These are phyloP conservation scores for Leonotis leonurus DNA, from an alignment of 257 asterid species.

Conservation along the genomic window DNA sequence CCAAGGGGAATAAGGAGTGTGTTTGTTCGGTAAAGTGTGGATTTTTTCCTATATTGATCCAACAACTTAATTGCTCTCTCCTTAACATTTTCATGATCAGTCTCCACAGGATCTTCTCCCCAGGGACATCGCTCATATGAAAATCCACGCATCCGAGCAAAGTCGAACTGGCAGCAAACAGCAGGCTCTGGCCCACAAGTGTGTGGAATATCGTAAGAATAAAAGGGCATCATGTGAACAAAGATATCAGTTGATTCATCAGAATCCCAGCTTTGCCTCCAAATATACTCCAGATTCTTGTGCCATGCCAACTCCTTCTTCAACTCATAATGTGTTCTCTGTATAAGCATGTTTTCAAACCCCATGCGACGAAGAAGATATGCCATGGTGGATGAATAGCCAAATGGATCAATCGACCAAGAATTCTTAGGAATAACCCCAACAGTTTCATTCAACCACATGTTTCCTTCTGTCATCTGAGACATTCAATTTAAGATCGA, in stretches of 20 bases:
- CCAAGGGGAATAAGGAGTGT: slow-evolving; percentile 97
- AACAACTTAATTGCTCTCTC: slow-evolving; percentile 74
- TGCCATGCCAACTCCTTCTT: slow-evolving; percentile 81
- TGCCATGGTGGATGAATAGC: slow-evolving; percentile 97
- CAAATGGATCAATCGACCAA: slow-evolving; percentile 97
- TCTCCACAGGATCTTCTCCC: slow-evolving; percentile 88
- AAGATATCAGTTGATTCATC: slow-evolving; percentile 94
- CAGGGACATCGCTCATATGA: slow-evolving; percentile 90
- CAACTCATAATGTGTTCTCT: slow-evolving; percentile 94
- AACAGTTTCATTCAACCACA: slow-evolving; percentile 96
- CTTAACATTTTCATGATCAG: slow-evolving; percentile 81
- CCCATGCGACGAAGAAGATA: slow-evolving; percentile 99
- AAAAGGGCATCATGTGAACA: slow-evolving; percentile 99
- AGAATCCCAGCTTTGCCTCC: slow-evolving; percentile 99
- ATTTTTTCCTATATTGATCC: slow-evolving; percentile 91
- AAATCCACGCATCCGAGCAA: slow-evolving; percentile 88
- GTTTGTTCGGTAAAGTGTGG: slow-evolving; percentile 87
- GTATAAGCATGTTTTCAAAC: slow-evolving; percentile 97
- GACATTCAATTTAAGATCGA: slow-evolving; percentile 13
- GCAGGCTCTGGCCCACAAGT: slow-evolving; percentile 99
- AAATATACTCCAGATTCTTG: slow-evolving; percentile 78
- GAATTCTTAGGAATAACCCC: slow-evolving; percentile 91
- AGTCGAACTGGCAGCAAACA: slow-evolving; percentile 96
- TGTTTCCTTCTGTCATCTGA: slow-evolving; percentile 90
- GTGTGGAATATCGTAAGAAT: slow-evolving; percentile 94